These are phyloP conservation scores for Elaeis oleifera DNA, from an alignment of 202 grass and related monocot genomes.

Conservation along the genomic window DNA sequence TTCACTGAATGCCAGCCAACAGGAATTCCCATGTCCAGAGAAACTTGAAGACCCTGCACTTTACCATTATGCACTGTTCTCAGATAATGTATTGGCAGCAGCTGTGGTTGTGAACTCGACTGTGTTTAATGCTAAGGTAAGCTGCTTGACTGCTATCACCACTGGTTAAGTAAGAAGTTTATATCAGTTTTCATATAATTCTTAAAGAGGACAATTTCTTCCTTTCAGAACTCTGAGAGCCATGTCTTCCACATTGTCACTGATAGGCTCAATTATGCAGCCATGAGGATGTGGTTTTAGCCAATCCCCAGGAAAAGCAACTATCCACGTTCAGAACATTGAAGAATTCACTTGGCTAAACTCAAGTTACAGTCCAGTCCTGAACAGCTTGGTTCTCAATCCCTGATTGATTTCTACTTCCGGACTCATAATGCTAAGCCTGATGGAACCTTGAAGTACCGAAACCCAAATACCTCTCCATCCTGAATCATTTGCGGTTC, in stretches of 20 bases:
- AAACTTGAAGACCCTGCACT: slow-evolving; percentile 65
- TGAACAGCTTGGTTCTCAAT: slow-evolving; percentile 64
- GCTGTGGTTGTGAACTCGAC: slow-evolving; percentile 84
- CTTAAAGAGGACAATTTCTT: neutral
- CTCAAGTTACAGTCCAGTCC: slow-evolving; percentile 65
- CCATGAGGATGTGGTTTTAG: slow-evolving; percentile 93
- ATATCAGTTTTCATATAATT: no score
- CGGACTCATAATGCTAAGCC: slow-evolving; percentile 26
- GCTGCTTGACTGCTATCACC: neutral
- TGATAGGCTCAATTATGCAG: slow-evolving; percentile 66
- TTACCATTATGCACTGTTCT: slow-evolving; percentile 76
- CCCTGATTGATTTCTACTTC: slow-evolving; percentile 80
- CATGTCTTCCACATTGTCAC: slow-evolving; percentile 93
- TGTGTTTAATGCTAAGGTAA: slow-evolving; percentile 69
- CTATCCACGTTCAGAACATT: slow-evolving; percentile 67
- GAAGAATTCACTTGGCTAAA: slow-evolving; percentile 88
- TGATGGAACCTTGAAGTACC: slow-evolving; percentile 56
- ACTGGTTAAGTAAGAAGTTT: no score
- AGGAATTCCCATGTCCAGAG: slow-evolving; percentile 33
- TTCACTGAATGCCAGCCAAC: slow-evolving; percentile 26
- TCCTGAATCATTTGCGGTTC: slow-evolving; percentile 83
- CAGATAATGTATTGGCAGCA: slow-evolving; percentile 77
- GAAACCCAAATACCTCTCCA: slow-evolving; percentile 78
- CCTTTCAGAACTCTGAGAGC: slow-evolving; percentile 48
- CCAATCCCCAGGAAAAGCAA: slow-evolving; percentile 54